These are phyloP conservation scores for Monilinia laxa DNA, from an alignment of 2,329 filamentous ascomycete species.

Conservation along the genomic window DNA sequence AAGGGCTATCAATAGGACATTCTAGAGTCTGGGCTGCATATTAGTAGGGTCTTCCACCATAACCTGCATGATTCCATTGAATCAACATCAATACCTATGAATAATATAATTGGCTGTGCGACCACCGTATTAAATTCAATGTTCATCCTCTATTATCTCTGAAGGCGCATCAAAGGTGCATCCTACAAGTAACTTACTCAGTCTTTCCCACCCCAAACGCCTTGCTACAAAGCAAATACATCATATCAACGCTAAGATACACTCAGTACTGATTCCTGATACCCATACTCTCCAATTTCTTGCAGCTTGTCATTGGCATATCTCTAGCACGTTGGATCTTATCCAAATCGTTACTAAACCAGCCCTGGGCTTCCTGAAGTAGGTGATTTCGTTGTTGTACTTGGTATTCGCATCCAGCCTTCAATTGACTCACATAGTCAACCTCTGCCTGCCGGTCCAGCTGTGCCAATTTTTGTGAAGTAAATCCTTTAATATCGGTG, in stretches of 20 bases:
- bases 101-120: not conserved
- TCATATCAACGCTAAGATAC: constrained; percentile 26
- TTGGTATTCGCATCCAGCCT: constrained; percentile 74
- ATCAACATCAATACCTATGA: not conserved
- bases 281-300: constrained; percentile 53
- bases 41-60: not conserved
- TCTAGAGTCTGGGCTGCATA: not conserved
- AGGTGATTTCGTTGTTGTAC: constrained; percentile 53
- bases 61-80: not conserved
- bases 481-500: constrained; percentile 69
- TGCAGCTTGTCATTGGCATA: constrained; percentile 61
- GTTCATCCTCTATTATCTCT: constrained; percentile 8
- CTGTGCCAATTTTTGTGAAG: constrained; percentile 64
- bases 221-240: constrained; percentile 33
- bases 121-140: not conserved
- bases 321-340: constrained; percentile 52
- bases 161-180: not conserved
- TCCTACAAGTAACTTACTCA: constrained; percentile 4
- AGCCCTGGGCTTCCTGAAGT: constrained; percentile 66
- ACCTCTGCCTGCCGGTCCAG: constrained; percentile 78
- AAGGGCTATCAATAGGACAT: not conserved
- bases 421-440: constrained; percentile 66
- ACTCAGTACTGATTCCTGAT: constrained; percentile 18
- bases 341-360: constrained; percentile 65
- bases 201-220: constrained; percentile 30